A percentile compares a stretch with the other conserved stretches of the same genome.
Evolutionary conservation across 306 rosid species (phyloP).

Genomic region (Begonia loranthoides): DNA sequence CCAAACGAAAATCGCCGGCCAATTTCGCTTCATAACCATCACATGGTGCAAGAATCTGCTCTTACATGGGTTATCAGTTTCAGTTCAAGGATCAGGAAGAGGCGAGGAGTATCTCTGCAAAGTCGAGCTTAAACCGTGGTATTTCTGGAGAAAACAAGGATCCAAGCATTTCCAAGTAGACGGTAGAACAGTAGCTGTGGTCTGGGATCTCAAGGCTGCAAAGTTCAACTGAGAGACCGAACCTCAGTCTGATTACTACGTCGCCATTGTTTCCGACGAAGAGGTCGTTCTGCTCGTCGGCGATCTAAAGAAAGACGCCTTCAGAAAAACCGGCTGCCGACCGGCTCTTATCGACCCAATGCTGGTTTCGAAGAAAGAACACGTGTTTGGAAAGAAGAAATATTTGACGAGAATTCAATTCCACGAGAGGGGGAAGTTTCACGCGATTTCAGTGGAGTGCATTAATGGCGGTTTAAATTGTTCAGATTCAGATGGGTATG

Average conservation of each 20-base stretch:
- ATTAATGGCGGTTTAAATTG: constrained; percentile 19
- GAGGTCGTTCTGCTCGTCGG: constrained; percentile 70
- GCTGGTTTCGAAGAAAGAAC: constrained; percentile 62
- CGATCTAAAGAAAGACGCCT: constrained; percentile 71
- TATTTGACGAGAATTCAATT: constrained; percentile 53
- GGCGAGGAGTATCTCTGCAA: constrained; percentile 43
- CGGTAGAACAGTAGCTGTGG: constrained; percentile 43
- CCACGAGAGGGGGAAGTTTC: constrained; percentile 39
- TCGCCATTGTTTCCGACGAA: constrained; percentile 54
- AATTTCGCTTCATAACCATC: constrained; percentile 54
- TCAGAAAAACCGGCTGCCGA: constrained; percentile 45
- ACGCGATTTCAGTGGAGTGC: constrained; percentile 63
- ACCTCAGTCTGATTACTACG: constrained; percentile 62
- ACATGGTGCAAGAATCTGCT: constrained; percentile 83
- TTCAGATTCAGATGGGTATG: constrained; percentile 22
- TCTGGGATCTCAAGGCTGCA: constrained; percentile 81
- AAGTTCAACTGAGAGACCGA: constrained; percentile 62
- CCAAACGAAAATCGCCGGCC: constrained; percentile 63
- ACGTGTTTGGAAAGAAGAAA: constrained; percentile 56
- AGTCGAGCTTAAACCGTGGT: constrained; percentile 90
- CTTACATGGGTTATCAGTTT: constrained; percentile 65
- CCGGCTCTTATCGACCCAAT: constrained; percentile 56
- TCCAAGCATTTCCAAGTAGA: constrained; percentile 56
- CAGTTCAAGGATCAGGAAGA: constrained; percentile 48
- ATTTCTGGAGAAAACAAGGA: constrained; percentile 87